phyloP scores from a whole-genome alignment of 2,329 filamentous ascomycete genomes.

The Cordyceps cateniannulata region DNA sequence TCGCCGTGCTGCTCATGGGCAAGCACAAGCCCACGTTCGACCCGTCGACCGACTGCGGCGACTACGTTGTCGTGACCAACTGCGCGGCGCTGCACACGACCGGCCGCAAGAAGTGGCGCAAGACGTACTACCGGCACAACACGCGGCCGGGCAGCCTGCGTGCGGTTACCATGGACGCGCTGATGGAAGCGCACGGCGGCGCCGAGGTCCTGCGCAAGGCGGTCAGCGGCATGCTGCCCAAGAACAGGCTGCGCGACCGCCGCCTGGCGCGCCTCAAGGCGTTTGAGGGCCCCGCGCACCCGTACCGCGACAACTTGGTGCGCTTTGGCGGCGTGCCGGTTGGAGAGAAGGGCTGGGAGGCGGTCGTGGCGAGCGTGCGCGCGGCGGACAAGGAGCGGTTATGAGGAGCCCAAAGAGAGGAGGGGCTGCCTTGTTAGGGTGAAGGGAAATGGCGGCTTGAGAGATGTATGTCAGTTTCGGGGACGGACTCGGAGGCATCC shows the following conservation, averaged over 20 bases:
- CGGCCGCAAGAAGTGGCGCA: slow-evolving; percentile 87
- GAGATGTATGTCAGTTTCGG: too few species aligned
- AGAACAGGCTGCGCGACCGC: slow-evolving; percentile 87
- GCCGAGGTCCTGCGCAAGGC: slow-evolving; percentile 86
- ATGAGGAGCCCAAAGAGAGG: too few species aligned
- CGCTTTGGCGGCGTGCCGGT: slow-evolving; percentile 58
- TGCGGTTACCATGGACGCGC: slow-evolving; percentile 85
- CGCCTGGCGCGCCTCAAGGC: slow-evolving; percentile 84
- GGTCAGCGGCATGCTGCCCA: slow-evolving; percentile 94
- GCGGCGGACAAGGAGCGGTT: slow-evolving; percentile 43
- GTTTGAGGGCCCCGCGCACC: slow-evolving; percentile 88
- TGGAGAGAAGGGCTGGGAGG: slow-evolving; percentile 47
- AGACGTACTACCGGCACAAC: slow-evolving; percentile 92
- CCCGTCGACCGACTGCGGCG: slow-evolving; percentile 95
- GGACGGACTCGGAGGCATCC: background rate
- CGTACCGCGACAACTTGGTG: slow-evolving; percentile 83
- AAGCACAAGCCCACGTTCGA: slow-evolving; percentile 99
- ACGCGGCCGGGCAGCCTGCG: slow-evolving; percentile 83
- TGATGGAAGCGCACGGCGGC: slow-evolving; percentile 92
- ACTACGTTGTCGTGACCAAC: slow-evolving; percentile 93
- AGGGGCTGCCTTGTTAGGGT: background rate
- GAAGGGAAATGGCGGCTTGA: too few species aligned
- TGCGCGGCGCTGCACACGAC: slow-evolving; percentile 83
- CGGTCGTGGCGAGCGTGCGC: slow-evolving; percentile 43
- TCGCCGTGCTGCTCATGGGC: slow-evolving; percentile 87